Percentiles rank a stretch among this genome's conserved stretches.
Evolutionary conservation across 345 rosid species (phyloP).

Genomic region (Brassica incana): DNA sequence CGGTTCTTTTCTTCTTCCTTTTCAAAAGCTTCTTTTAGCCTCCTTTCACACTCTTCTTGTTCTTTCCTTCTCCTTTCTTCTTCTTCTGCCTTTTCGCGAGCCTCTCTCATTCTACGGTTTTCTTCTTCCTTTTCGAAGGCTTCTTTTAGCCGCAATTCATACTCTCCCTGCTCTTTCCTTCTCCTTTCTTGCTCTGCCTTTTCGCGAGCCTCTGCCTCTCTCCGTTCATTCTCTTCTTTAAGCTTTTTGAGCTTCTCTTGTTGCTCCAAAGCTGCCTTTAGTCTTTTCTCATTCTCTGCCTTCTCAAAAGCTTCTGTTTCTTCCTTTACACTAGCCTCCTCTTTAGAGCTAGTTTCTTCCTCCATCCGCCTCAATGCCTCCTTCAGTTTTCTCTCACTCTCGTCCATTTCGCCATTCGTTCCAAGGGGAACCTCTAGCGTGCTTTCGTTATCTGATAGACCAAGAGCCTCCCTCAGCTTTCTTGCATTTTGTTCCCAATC

Average conservation of each 20-base stretch:
- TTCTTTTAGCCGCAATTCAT: slow-evolving; percentile 24
- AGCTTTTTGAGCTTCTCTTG: slow-evolving; percentile 37
- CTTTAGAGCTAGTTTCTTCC: slow-evolving; percentile 34
- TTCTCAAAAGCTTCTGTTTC: slow-evolving; percentile 37
- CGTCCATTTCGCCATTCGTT: not conserved
- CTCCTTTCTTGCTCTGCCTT: slow-evolving; percentile 37
- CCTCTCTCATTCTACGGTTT: slow-evolving; percentile 40
- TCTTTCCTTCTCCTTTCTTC: slow-evolving; percentile 44
- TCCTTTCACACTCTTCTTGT: slow-evolving; percentile 41
- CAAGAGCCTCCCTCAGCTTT: slow-evolving; percentile 42
- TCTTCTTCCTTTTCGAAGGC: slow-evolving; percentile 40
- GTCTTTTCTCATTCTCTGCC: slow-evolving; percentile 41
- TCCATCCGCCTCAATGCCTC: slow-evolving; percentile 40
- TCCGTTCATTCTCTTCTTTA: slow-evolving; percentile 44
- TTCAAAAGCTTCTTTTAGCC: slow-evolving; percentile 40
- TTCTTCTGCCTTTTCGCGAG: slow-evolving; percentile 37
- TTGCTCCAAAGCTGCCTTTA: slow-evolving; percentile 38
- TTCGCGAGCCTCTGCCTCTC: slow-evolving; percentile 35
- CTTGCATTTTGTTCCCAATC: slow-evolving; percentile 42
- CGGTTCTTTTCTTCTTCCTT: slow-evolving; percentile 48
- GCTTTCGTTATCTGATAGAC: slow-evolving; percentile 36
- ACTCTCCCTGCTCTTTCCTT: slow-evolving; percentile 40
- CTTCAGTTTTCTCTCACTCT: slow-evolving; percentile 24
- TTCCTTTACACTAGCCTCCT: slow-evolving; percentile 26
- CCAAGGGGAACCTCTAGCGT: slow-evolving; percentile 35